A percentile compares a stretch with the other conserved stretches of the same genome.
Conservation (phyloP, 768 basidiomycete genomes). For the Suillus subluteus region DNA sequence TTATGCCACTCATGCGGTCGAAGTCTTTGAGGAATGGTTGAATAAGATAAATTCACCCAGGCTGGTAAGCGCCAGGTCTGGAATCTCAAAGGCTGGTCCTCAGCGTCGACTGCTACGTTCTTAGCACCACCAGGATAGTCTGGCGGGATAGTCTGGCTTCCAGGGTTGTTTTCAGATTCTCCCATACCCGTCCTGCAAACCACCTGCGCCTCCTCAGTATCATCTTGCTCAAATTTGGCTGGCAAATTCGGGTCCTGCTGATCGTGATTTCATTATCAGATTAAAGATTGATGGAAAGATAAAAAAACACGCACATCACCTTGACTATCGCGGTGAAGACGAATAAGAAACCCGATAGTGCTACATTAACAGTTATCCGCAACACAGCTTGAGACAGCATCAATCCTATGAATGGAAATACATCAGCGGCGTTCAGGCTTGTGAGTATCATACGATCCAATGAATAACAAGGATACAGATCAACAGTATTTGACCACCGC, state of each 20-base stretch:
- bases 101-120: too few relatives aligned
- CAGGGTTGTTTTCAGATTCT: neutral
- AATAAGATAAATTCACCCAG: conserved; percentile 61
- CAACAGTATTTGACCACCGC: conserved; percentile 65
- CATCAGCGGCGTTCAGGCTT: conserved; percentile 4
- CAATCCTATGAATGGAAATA: conserved; percentile 41
- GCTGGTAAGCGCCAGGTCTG: conserved; percentile 56
- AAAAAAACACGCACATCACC: conserved; percentile 56
- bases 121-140: neutral
- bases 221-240: conserved; percentile 70
- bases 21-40: conserved; percentile 48
- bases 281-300: neutral
- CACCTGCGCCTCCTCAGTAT: conserved; percentile 62
- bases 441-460: conserved; percentile 61
- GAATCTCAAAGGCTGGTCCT: conserved; percentile 30
- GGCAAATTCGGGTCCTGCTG: conserved; percentile 72
- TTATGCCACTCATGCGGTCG: conserved; percentile 43
- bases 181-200: conserved; percentile 29
- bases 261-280: conserved; percentile 14
- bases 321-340: conserved; percentile 66
- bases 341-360: conserved; percentile 67
- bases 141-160: neutral
- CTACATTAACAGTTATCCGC: conserved; percentile 70
- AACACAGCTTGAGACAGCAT: conserved; percentile 67
- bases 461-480: conserved; percentile 79